Conservation (phyloP, 148 eudicot species). For the Oxyria digyna region DNA sequence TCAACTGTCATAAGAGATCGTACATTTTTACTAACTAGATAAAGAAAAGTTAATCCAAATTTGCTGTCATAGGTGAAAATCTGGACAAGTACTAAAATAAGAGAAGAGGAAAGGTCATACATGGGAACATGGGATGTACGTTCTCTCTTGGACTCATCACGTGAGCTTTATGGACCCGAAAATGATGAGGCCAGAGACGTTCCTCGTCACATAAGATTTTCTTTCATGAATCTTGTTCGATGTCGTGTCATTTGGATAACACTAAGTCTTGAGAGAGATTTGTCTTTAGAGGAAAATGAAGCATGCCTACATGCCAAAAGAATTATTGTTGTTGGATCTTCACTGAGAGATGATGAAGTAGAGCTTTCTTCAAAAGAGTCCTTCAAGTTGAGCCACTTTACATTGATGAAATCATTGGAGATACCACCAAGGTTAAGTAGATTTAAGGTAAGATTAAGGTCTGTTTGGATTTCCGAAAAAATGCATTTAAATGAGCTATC, state of each 20-base stretch:
- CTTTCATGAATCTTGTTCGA: slow-evolving; percentile 58
- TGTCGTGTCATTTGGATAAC: slow-evolving; percentile 86
- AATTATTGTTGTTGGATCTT: slow-evolving; percentile 59
- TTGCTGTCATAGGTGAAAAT: slow-evolving; percentile 67
- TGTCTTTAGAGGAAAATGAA: slow-evolving; percentile 62
- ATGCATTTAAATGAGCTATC: too few relatives aligned
- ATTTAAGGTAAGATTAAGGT: too few relatives aligned
- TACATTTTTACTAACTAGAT: not conserved
- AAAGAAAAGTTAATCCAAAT: too few relatives aligned
- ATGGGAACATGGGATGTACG: slow-evolving; percentile 83
- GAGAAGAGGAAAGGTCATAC: slow-evolving; percentile 73
- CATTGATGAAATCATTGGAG: slow-evolving; percentile 62
- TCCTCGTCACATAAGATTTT: slow-evolving; percentile 65
- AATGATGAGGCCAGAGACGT: slow-evolving; percentile 18
- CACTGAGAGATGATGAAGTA: slow-evolving; percentile 43
- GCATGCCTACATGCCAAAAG: slow-evolving; percentile 78
- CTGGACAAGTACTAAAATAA: slow-evolving; percentile 78
- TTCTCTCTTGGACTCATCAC: slow-evolving; percentile 47
- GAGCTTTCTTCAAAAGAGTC: slow-evolving; percentile 38
- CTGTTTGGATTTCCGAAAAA: too few relatives aligned
- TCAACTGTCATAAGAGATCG: too few relatives aligned
- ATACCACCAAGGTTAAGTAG: slow-evolving; percentile 56
- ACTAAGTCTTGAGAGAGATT: slow-evolving; percentile 48
- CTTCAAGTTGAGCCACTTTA: slow-evolving; percentile 56
- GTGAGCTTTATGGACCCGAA: slow-evolving; percentile 73